phyloP scores from a whole-genome alignment of 1,284 basidiomycete species.

The Leccinum griseonigrum region DNA sequence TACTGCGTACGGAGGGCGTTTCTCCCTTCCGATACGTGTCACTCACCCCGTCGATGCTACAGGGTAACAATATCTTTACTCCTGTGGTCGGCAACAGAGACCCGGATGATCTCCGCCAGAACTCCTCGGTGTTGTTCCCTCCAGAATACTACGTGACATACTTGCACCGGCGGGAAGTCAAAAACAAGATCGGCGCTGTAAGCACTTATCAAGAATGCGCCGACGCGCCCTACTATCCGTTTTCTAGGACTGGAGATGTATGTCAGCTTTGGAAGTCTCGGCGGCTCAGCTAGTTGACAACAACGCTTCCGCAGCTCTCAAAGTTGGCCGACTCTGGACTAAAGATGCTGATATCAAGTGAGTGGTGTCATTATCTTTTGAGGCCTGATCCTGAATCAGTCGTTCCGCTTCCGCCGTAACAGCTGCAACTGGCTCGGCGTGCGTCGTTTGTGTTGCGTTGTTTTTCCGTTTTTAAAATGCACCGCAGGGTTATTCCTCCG shows the following conservation, averaged over 20 bases:
- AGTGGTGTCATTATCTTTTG: slow-evolving; percentile 9
- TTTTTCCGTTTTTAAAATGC: neutral
- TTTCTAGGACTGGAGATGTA: slow-evolving; percentile 39
- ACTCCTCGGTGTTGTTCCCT: slow-evolving; percentile 50
- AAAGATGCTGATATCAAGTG: slow-evolving; percentile 63
- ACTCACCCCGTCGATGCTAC: neutral
- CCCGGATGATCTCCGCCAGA: slow-evolving; percentile 56
- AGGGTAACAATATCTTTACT: slow-evolving; percentile 47
- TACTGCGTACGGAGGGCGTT: slow-evolving; percentile 47
- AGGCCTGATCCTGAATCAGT: neutral
- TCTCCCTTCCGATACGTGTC: neutral
- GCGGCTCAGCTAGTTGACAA: slow-evolving; percentile 13
- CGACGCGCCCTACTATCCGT: slow-evolving; percentile 38
- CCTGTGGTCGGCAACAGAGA: slow-evolving; percentile 51
- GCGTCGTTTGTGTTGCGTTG: neutral
- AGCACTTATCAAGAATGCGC: slow-evolving; percentile 47
- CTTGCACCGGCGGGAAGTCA: slow-evolving; percentile 36
- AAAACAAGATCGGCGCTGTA: slow-evolving; percentile 51
- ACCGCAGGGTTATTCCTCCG: slow-evolving; percentile 41
- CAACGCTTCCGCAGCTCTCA: slow-evolving; percentile 50
- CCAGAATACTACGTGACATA: slow-evolving; percentile 53
- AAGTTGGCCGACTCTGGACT: slow-evolving; percentile 44
- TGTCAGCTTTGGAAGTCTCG: neutral
- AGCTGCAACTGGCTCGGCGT: slow-evolving; percentile 67
- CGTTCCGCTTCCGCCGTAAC: neutral